Evolutionary conservation across 495 filamentous ascomycete species (phyloP).

Genomic region (Melanomma pulvis-pyrius): DNA sequence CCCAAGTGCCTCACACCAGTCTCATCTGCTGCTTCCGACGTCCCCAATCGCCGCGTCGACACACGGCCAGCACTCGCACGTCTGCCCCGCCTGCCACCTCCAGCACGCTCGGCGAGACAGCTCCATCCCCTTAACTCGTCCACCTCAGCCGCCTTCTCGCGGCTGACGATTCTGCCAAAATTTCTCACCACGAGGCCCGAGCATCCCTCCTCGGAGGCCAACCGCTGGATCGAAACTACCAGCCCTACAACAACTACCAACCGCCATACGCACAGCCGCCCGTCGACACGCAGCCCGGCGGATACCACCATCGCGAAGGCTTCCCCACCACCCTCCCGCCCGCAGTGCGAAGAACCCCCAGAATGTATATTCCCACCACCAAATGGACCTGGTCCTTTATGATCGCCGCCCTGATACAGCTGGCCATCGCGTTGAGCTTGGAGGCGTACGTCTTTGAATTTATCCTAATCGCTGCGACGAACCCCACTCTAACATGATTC

Average conservation of each 20-base stretch:
- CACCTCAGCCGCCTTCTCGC: slow-evolving; percentile 32
- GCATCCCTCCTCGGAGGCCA: slow-evolving; percentile 67
- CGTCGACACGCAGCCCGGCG: slow-evolving; percentile 39
- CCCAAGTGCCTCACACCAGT: slow-evolving; percentile 30
- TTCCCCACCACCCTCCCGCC: slow-evolving; percentile 45
- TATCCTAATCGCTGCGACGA: neutral
- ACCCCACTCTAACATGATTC: slow-evolving; percentile 38
- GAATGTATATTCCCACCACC: slow-evolving; percentile 74
- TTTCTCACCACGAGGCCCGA: slow-evolving; percentile 62
- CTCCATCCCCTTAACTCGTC: slow-evolving; percentile 13
- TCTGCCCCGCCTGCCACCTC: neutral
- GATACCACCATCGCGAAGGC: slow-evolving; percentile 61
- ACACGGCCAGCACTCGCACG: neutral
- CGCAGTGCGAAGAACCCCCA: slow-evolving; percentile 31
- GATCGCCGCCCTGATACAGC: slow-evolving; percentile 71
- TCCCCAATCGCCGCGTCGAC: slow-evolving; percentile 3
- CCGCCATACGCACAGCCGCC: slow-evolving; percentile 2
- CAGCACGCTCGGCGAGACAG: neutral
- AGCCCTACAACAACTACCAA: slow-evolving; percentile 15
- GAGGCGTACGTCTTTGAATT: slow-evolving; percentile 69
- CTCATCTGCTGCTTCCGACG: slow-evolving; percentile 27
- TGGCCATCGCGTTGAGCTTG: slow-evolving; percentile 74
- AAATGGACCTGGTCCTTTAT: slow-evolving; percentile 89
- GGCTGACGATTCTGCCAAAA: slow-evolving; percentile 53
- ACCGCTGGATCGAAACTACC: slow-evolving; percentile 55